Conservation (phyloP, 1,284 basidiomycete species). For the Austroboletus olivaceoglutinosus region DNA sequence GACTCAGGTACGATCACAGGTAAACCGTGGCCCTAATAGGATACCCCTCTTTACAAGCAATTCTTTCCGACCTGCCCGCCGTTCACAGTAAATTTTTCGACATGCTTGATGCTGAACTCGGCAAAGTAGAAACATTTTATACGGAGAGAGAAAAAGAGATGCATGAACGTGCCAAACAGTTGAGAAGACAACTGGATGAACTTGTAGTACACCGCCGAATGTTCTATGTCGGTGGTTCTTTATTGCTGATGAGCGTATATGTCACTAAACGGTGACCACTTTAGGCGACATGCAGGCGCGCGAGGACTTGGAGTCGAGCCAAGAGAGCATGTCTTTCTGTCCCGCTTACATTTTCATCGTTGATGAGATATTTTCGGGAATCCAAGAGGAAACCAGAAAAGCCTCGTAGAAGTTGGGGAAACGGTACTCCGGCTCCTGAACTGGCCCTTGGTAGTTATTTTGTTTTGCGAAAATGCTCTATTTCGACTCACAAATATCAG, state of each 20-base stretch:
- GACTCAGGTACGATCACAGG: not conserved
- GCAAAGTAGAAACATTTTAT: conserved; percentile 86
- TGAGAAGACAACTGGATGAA: conserved; percentile 74
- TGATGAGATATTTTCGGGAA: not conserved
- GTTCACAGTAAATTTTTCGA: conserved; percentile 73
- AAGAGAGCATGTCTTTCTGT: conserved; percentile 10
- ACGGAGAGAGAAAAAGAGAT: conserved; percentile 71
- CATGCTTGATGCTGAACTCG: conserved; percentile 70
- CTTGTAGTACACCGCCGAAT: conserved; percentile 67
- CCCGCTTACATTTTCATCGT: conserved; percentile 6
- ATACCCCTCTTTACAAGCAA: conserved; percentile 44
- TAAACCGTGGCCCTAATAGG: conserved; percentile 4
- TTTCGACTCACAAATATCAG: conserved; percentile 8
- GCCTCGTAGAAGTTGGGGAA: not conserved
- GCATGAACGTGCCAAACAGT: conserved; percentile 43
- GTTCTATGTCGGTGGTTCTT: conserved; percentile 53
- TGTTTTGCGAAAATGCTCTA: not conserved
- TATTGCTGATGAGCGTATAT: not conserved
- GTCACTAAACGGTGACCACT: conserved; percentile 5
- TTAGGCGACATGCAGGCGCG: conserved; percentile 21
- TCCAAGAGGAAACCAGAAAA: not conserved
- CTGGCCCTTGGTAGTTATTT: conserved; percentile 3
- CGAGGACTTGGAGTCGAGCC: conserved; percentile 12
- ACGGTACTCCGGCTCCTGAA: conserved; percentile 2
- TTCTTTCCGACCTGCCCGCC: conserved; percentile 54